Evolutionary conservation across 192 early-diverging fungal genomes (phyloP), one percentile per base, ranked within the genome.

Genomic region (Phycomyces nitens): DNA sequence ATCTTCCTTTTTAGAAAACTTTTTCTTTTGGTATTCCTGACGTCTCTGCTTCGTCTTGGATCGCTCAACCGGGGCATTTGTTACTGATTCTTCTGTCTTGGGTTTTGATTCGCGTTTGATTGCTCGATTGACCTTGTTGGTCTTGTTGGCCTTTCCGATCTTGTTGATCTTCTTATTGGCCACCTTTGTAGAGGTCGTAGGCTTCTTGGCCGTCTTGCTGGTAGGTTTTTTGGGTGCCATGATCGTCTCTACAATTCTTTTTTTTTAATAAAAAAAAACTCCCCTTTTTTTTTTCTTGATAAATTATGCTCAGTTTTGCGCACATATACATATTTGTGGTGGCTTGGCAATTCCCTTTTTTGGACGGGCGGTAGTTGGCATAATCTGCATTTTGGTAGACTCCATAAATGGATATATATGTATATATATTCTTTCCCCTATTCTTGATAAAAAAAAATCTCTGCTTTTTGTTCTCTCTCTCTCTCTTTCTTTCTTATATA

Each of bases 21-120:
- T n/a, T 10, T 41, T 42, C 22, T 65, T 69, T 34, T 69, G 60
- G 2, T 54, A 26, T 21, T 72, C 64, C 34, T 73, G 44, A 18
- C 44, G 44, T 47, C 44, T 47, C 18, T 47, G 44, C 18, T 47
- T 47, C 18, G 44, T 47, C 44, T 47, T 47, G 12, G 44, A 47
- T n/a, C 15, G 44, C 12, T n/a, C 15, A 47, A 18, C 12, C 12
- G 44, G 44, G 12, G 44, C 44, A 6, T 14, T 18, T 47, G 44
- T 47, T 14, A n/a, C 44, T 47, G 44, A 11, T 47, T 47, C 44
- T 47, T 47, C 29, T 34, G 29, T 47, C 44, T 47, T 47, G 44
- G 44, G 15, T 47, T 18, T 14, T n/a, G 44, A n/a, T 14, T 47
- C 18, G 44, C 44, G 44, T 18, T 47, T 47, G 44, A 47, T 18